Evolutionary conservation across 2,329 filamentous ascomycete species (phyloP), one percentile per base, ranked within the genome.

Genomic region (Ophiostoma himal-ulmi): DNA sequence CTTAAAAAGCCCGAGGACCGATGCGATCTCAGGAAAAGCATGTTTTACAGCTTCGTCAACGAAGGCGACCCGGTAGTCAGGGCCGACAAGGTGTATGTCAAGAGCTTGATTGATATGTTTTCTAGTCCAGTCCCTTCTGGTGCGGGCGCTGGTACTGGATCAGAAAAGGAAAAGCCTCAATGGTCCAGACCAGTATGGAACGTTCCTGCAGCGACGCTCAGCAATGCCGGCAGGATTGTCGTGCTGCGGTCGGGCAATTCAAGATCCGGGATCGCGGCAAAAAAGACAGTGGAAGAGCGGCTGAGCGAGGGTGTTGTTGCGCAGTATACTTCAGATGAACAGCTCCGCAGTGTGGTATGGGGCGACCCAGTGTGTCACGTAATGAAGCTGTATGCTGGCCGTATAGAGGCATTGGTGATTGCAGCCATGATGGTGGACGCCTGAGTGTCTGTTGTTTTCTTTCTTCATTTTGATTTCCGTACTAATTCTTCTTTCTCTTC

Each of bases 41-140:
- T 94, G 5, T 96, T 96, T 77, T 84, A 92, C 69, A 87, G 86
- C 60, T 93, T 96, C 76, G 83, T 94, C 75, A 97, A 96, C 76
- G 92, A 96, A 78, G 93, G 93, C 3, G 93, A 96, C 74, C 92
- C 91, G 0, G 91, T 96, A 0, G 84, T 87, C 0, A 82, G 93
- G 37, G 92, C 92, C 0, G 92, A 96, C 76, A 91, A 88, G 78
- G 84, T 87, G 0, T 94, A 96, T 75, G 83, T 96, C 20, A 86
- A 85, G 73, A 91, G 87, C 44, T 81, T 96, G 11, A 79, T 95
- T 0, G 88, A 91, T 71, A 82, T 96, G 0, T 90, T 92, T 70
- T 85, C 88, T 0, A 83, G 85, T 0, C 86, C 91, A 0, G 79
- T 84, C 88, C 89, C 1, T 36, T 64, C 48, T 64, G 70, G 30